These are phyloP conservation scores for Candida ponderosae DNA, from an alignment of 805 yeast species.

Conservation along the genomic window DNA sequence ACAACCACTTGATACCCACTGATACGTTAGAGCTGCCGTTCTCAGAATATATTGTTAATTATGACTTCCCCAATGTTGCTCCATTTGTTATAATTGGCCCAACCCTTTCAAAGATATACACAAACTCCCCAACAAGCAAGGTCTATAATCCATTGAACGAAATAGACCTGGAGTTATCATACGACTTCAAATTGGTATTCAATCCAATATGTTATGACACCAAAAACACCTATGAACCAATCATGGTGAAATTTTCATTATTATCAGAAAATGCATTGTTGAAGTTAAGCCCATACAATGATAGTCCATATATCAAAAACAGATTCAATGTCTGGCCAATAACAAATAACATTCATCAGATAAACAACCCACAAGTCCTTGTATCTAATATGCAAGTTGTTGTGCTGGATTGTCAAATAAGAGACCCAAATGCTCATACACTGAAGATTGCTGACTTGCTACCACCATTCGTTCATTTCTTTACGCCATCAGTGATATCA, in stretches of 20 bases:
- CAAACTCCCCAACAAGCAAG: slow-evolving; percentile 7
- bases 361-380: slow-evolving; percentile 11
- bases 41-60: slow-evolving; percentile 12
- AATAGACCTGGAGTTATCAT: slow-evolving; percentile 8
- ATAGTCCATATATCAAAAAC: slow-evolving; percentile 8
- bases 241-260: slow-evolving; percentile 16
- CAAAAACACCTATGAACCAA: slow-evolving; percentile 5
- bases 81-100: slow-evolving; percentile 16
- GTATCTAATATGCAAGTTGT: slow-evolving; percentile 14
- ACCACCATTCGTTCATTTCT: slow-evolving; percentile 12
- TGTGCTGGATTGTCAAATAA: slow-evolving; percentile 8
- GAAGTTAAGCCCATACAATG: slow-evolving; percentile 9
- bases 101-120: slow-evolving; percentile 8
- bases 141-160: slow-evolving; percentile 2
- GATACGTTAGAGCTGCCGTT: slow-evolving; percentile 15
- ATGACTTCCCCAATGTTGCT: slow-evolving; percentile 11
- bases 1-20: slow-evolving; percentile 15
- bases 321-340: slow-evolving; percentile 16
- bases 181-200: slow-evolving; percentile 13
- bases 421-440: not conserved
- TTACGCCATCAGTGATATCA: slow-evolving; percentile 11
- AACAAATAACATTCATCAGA: slow-evolving; percentile 16
- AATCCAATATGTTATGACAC: slow-evolving; percentile 7
- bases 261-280: slow-evolving; percentile 9
- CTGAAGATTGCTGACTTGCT: slow-evolving; percentile 1